Evolutionary conservation across 768 basidiomycete genomes (phyloP).

Genomic region (Tylopilus sp.): DNA sequence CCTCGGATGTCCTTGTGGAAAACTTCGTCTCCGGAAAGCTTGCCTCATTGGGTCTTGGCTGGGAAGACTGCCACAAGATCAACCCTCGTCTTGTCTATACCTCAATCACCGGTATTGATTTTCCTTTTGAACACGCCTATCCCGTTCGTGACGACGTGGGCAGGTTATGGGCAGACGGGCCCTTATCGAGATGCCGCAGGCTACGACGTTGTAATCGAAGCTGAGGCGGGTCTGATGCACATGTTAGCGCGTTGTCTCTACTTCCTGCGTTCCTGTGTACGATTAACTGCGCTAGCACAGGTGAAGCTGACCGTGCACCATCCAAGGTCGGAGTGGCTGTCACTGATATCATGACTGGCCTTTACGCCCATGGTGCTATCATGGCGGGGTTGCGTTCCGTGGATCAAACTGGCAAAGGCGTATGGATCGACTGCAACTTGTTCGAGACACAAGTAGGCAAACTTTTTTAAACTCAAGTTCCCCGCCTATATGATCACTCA

Average conservation of each 20-base stretch:
- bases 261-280: constrained; percentile 8
- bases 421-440: constrained; percentile 89
- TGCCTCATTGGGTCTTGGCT: constrained; percentile 79
- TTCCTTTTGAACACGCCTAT: neutral
- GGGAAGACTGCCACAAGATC: constrained; percentile 71
- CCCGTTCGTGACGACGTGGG: neutral
- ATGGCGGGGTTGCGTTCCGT: constrained; percentile 86
- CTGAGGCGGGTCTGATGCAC: constrained; percentile 92
- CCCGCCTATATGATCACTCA: constrained; percentile 30
- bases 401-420: constrained; percentile 79
- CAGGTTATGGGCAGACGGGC: constrained; percentile 85
- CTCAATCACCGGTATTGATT: constrained; percentile 72
- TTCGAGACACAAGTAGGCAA: constrained; percentile 80
- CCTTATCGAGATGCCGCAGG: constrained; percentile 82
- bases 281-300: constrained; percentile 54
- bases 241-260: constrained; percentile 51
- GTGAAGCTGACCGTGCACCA: constrained; percentile 81
- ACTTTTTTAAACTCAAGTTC: neutral
- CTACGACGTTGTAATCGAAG: constrained; percentile 85
- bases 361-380: constrained; percentile 91
- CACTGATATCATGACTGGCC: constrained; percentile 83
- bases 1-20: constrained; percentile 85
- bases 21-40: constrained; percentile 88
- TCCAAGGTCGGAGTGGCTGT: constrained; percentile 95
- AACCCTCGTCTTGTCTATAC: constrained; percentile 85